phyloP scores from a whole-genome alignment of 2,329 filamentous ascomycete genomes.

The Botryotinia convoluta region DNA sequence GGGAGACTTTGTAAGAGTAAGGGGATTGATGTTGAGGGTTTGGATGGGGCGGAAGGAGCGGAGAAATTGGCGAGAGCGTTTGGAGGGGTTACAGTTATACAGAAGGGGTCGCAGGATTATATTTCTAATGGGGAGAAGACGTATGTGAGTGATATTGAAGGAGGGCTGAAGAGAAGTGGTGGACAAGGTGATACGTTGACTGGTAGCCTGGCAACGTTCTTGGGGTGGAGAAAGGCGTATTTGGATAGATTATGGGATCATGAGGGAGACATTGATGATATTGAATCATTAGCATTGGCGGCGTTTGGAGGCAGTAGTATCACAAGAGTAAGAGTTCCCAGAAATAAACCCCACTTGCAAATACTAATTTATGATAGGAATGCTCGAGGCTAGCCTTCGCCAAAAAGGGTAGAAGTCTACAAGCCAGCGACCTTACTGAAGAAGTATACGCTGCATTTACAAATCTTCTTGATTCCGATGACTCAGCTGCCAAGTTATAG shows the following conservation, averaged over 20 bases:
- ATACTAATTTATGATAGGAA: slow-evolving; percentile 49
- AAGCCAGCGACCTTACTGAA: slow-evolving; percentile 90
- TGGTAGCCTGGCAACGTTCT: slow-evolving; percentile 80
- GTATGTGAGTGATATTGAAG: slow-evolving; percentile 72
- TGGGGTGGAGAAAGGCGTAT: slow-evolving; percentile 88
- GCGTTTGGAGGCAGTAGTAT: slow-evolving; percentile 85
- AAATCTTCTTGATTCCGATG: slow-evolving; percentile 72
- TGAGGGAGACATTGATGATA: slow-evolving; percentile 47
- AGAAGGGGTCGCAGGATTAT: slow-evolving; percentile 81
- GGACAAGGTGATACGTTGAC: slow-evolving; percentile 96
- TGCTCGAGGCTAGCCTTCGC: slow-evolving; percentile 84
- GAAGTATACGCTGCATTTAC: slow-evolving; percentile 82
- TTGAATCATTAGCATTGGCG: slow-evolving; percentile 69
- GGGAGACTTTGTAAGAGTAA: slow-evolving; percentile 74
- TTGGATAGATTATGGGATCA: slow-evolving; percentile 76
- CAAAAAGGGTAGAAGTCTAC: slow-evolving; percentile 81
- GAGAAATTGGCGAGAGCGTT: slow-evolving; percentile 69
- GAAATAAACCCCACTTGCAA: slow-evolving; percentile 18
- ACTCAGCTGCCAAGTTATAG: slow-evolving; percentile 33
- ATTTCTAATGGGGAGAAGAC: slow-evolving; percentile 78
- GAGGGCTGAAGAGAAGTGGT: slow-evolving; percentile 85
- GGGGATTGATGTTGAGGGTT: slow-evolving; percentile 56
- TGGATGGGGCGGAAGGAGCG: slow-evolving; percentile 47
- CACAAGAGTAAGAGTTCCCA: slow-evolving; percentile 62
- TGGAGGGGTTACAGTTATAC: slow-evolving; percentile 84